Conservation (phyloP, 139 green algal species). For the Coelastrella sp. region DNA sequence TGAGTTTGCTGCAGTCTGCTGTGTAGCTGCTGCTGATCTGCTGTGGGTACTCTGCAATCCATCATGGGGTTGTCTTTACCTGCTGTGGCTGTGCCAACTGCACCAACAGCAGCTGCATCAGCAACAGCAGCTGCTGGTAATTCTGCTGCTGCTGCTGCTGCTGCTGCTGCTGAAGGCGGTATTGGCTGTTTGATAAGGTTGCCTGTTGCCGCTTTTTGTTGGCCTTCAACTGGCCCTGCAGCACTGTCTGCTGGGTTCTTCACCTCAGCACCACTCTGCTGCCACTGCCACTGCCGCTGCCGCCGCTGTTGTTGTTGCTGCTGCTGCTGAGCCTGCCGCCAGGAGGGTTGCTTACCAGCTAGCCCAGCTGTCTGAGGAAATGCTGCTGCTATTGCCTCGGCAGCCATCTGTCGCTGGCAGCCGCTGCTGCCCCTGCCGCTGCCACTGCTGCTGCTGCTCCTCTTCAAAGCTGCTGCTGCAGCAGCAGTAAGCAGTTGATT, state of each 20-base stretch:
- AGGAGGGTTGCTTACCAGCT: neutral
- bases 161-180: neutral
- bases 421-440: neutral
- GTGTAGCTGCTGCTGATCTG: neutral
- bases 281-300: neutral
- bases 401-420: neutral
- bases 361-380: neutral
- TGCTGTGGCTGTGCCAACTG: neutral
- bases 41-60: too few relatives aligned
- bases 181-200: too few relatives aligned
- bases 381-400: neutral
- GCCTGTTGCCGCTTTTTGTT: too few relatives aligned
- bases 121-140: neutral
- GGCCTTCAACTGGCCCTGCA: too few relatives aligned
- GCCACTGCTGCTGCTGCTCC: constrained; percentile 7
- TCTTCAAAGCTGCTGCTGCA: neutral
- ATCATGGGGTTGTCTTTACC: neutral
- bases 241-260: too few relatives aligned
- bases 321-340: neutral
- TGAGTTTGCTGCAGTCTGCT: neutral
- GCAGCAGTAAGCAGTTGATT: neutral
- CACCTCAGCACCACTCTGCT: neutral
- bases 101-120: neutral
- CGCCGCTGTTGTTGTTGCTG: neutral
- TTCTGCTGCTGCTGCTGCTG: neutral